Evolutionary conservation across 176 grass and related monocot genomes (phyloP).

Genomic region (Phoenix dactylifera): DNA sequence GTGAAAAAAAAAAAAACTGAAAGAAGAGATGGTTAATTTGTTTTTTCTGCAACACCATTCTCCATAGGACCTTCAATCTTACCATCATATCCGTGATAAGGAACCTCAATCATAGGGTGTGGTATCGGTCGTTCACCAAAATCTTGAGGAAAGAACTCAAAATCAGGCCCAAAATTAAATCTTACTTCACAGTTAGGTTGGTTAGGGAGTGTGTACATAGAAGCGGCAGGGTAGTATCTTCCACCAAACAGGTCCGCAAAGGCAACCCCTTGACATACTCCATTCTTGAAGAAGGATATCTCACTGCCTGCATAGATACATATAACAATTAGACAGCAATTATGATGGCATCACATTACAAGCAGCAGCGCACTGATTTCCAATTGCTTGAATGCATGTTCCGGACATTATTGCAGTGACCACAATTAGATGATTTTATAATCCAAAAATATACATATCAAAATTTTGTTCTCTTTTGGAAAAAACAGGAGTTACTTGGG

Average conservation of each 20-base stretch:
- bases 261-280: conserved; percentile 56
- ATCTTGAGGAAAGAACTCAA: conserved; percentile 57
- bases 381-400: too few relatives aligned
- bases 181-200: conserved; percentile 61
- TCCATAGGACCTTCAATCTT: conserved; percentile 51
- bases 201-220: conserved; percentile 75
- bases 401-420: too few relatives aligned
- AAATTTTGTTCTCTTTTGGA: too few relatives aligned
- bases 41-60: conserved; percentile 64
- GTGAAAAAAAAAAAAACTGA: too few relatives aligned
- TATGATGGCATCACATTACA: too few relatives aligned
- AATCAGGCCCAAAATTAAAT: conserved; percentile 90
- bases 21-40: conserved; percentile 11
- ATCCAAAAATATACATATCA: too few relatives aligned
- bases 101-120: conserved; percentile 54
- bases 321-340: background rate
- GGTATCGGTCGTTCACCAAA: conserved; percentile 47
- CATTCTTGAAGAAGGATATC: conserved; percentile 89
- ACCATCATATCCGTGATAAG: conserved; percentile 44
- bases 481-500: too few relatives aligned
- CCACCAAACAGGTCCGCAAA: conserved; percentile 76
- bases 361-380: too few relatives aligned
- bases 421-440: too few relatives aligned
- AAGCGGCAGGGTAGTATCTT: conserved; percentile 74
- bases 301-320: conserved; percentile 52